Percentiles rank a stretch among this genome's conserved stretches.
phyloP scores from a whole-genome alignment of 2,329 filamentous ascomycete species.

The Dactylellina leptospora region DNA sequence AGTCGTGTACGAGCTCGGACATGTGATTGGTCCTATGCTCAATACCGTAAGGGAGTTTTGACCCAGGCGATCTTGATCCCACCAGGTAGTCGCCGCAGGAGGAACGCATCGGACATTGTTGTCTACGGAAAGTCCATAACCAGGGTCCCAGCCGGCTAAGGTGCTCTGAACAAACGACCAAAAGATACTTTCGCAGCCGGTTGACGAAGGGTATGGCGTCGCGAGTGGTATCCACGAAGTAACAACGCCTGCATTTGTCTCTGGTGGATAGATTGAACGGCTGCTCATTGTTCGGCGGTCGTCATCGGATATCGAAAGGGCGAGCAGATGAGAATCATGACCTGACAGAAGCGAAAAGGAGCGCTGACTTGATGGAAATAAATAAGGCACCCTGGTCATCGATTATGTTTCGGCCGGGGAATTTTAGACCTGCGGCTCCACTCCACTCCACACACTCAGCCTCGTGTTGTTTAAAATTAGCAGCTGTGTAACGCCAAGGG shows the following conservation, averaged over 20 bases:
- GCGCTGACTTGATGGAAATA: too few relatives aligned
- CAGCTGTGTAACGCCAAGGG: too few relatives aligned
- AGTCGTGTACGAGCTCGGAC: background rate
- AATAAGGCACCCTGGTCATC: too few relatives aligned
- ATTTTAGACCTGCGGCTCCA: too few relatives aligned
- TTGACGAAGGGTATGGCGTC: background rate
- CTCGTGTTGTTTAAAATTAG: too few relatives aligned
- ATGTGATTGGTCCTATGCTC: background rate
- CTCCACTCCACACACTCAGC: too few relatives aligned
- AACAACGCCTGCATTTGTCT: background rate
- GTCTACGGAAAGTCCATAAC: slow-evolving; percentile 1
- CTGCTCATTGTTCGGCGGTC: slow-evolving; percentile 3
- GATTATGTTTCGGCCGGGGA: too few relatives aligned
- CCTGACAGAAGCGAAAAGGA: too few relatives aligned
- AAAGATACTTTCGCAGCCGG: background rate
- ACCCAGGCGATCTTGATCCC: slow-evolving; percentile 2
- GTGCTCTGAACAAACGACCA: background rate
- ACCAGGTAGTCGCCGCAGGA: background rate
- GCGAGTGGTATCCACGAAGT: background rate
- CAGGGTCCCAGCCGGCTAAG: background rate
- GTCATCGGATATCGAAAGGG: too few relatives aligned
- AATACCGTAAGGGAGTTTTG: background rate
- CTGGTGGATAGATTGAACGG: background rate
- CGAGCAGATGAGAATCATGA: too few relatives aligned
- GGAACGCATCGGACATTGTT: slow-evolving; percentile 1